Evolutionary conservation across 805 yeast genomes (phyloP).

Genomic region (Candida quercuum): DNA sequence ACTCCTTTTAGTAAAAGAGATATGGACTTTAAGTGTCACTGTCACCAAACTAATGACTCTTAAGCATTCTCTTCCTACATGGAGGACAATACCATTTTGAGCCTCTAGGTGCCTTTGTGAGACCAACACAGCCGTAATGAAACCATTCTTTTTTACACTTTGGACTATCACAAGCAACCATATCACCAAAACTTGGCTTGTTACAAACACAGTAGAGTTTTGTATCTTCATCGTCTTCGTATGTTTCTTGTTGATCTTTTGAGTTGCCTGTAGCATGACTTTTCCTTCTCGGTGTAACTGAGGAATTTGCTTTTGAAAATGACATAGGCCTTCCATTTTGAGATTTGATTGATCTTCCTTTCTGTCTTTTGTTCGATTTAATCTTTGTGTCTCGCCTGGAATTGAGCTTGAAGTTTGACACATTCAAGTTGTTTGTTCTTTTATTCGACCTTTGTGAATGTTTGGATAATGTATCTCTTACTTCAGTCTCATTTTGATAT

Average conservation of each 20-base stretch:
- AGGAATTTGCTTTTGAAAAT: too few species aligned
- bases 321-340: too few species aligned
- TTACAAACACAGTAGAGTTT: slow-evolving; percentile 42
- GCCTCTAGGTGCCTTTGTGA: slow-evolving; percentile 55
- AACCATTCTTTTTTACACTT: slow-evolving; percentile 75
- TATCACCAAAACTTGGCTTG: slow-evolving; percentile 53
- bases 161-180: slow-evolving; percentile 87
- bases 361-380: background rate
- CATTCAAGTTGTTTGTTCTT: slow-evolving; percentile 7
- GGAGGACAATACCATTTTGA: slow-evolving; percentile 73
- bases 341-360: too few species aligned
- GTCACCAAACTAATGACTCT: too few species aligned
- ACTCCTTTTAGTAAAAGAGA: too few species aligned
- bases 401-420: slow-evolving; percentile 12
- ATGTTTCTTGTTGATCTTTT: background rate
- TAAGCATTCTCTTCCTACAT: slow-evolving; percentile 13
- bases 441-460: slow-evolving; percentile 17
- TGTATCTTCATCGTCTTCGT: slow-evolving; percentile 13
- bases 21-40: too few species aligned
- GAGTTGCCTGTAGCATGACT: too few species aligned
- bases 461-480: slow-evolving; percentile 11
- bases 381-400: slow-evolving; percentile 4
- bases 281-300: too few species aligned
- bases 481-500: slow-evolving; percentile 19
- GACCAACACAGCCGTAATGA: slow-evolving; percentile 72